Evolutionary conservation across 2,329 filamentous ascomycete genomes (phyloP), one percentile per base, ranked within the genome.

Genomic region (Bipolaris cookei): DNA sequence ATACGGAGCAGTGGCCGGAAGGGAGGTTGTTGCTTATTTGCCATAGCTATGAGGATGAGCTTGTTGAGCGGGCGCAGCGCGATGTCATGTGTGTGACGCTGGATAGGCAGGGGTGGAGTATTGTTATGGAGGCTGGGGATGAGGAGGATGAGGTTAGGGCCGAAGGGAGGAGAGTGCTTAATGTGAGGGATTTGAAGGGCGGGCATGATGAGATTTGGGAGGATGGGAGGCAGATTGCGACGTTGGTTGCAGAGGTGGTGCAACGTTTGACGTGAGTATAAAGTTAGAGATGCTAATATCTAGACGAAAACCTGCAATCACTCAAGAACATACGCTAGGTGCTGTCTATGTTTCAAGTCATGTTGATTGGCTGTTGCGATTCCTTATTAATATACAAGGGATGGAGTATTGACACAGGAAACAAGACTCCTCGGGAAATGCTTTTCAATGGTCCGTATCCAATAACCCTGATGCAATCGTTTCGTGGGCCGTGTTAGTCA

Each of bases 151-250:
- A 72, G n/a, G 58, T 54, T 6, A 67, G 68, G 49, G 52, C 63
- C 21, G 65, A 67, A 37, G 65, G 61, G 65, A 52, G 68, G 66
- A 61, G 65, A 59, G 58, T 69, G 66, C 59, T 81, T 20, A 60
- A 75, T 72, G 75, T 74, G 6, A 57, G 82, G 60, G 80, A 85
- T 64, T 69, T 88, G 49, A 74, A 71, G 7, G 88, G 86, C 4
- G 79, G 79, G 35, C 89, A 92, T 73, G 84, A 90, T 73, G 82
- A 83, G 62, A 78, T 89, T 2, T 90, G 87, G 86, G 70, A 83
- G 69, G 80, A 84, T 56, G 88, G 88, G 14, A 70, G 71, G 32
- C 83, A 86, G 63, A 72, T 90, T 46, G 85, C 83, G 25, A 76
- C 76, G 49, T 64, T 79, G 43, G 63, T 77, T 46, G 66, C 57